Evolutionary conservation across 768 basidiomycete species (phyloP).

Genomic region (Pleurotus sapidus): DNA sequence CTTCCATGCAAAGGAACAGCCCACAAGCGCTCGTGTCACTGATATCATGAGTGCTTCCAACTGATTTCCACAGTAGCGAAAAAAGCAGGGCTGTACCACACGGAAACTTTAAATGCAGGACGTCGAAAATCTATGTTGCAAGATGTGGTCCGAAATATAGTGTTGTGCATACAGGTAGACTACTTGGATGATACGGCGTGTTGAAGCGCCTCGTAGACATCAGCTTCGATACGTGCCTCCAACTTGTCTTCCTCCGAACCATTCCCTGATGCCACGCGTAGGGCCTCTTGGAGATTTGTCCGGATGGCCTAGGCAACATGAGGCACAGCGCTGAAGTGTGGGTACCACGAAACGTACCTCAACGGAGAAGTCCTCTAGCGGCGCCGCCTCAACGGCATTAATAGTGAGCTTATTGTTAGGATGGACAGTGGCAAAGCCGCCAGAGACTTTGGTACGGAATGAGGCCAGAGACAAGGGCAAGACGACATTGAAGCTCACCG

Average conservation of each 20-base stretch:
- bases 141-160: neutral
- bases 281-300: slow-evolving; percentile 83
- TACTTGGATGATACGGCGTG: slow-evolving; percentile 55
- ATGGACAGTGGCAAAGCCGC: slow-evolving; percentile 97
- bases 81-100: too few species aligned
- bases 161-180: neutral
- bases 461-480: slow-evolving; percentile 3
- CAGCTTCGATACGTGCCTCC: slow-evolving; percentile 91
- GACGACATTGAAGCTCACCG: slow-evolving; percentile 51
- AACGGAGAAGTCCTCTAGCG: slow-evolving; percentile 83
- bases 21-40: too few species aligned
- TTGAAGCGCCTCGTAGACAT: slow-evolving; percentile 95
- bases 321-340: slow-evolving; percentile 3
- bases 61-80: too few species aligned
- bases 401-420: slow-evolving; percentile 96
- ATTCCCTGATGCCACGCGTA: slow-evolving; percentile 74
- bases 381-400: slow-evolving; percentile 95
- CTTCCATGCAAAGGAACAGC: too few species aligned
- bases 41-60: too few species aligned
- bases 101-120: too few species aligned
- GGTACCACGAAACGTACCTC: slow-evolving; percentile 58
- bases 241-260: slow-evolving; percentile 92
- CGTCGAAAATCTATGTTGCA: too few species aligned
- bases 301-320: slow-evolving; percentile 70
- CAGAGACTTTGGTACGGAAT: slow-evolving; percentile 60